These are phyloP conservation scores for Carpinus fangiana DNA, from an alignment of 306 rosid species.

Conservation along the genomic window DNA sequence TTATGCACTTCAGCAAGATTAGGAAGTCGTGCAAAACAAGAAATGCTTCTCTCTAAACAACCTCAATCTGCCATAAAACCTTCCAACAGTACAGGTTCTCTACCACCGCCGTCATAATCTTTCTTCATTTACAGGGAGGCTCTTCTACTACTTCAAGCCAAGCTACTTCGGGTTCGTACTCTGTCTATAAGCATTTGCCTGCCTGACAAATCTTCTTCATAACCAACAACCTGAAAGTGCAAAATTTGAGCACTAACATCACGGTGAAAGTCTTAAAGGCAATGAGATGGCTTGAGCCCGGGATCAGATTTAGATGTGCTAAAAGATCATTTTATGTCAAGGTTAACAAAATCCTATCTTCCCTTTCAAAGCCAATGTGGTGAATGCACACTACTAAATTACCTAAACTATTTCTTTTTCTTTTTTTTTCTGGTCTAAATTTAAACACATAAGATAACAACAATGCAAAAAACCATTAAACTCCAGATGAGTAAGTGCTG, in stretches of 20 bases:
- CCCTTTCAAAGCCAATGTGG: not conserved
- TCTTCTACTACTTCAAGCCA: constrained; percentile 33
- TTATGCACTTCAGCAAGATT: constrained; percentile 13
- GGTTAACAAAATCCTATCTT: not conserved
- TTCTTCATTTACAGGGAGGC: constrained; percentile 10
- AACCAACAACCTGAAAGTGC: constrained; percentile 71
- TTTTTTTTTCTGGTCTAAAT: not conserved
- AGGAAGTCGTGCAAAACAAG: constrained; percentile 13
- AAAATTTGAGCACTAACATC: constrained; percentile 19
- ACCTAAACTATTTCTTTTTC: too few relatives aligned
- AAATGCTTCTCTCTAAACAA: constrained; percentile 25
- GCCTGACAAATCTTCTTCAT: constrained; percentile 91
- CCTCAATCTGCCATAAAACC: constrained; percentile 19
- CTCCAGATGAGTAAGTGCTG: constrained; percentile 14
- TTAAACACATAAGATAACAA: not conserved
- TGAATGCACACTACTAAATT: not conserved
- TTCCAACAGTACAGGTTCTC: constrained; percentile 7
- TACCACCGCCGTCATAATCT: not conserved
- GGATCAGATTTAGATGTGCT: not conserved
- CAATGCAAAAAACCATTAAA: constrained; percentile 16
- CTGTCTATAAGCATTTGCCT: constrained; percentile 90
- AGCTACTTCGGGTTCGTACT: constrained; percentile 72
- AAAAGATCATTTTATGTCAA: not conserved
- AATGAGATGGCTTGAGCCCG: constrained; percentile 21
- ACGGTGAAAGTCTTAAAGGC: constrained; percentile 20